Evolutionary conservation across 1,284 basidiomycete species (phyloP), one percentile per base, ranked within the genome.

Genomic region (Athelia psychrophila): DNA sequence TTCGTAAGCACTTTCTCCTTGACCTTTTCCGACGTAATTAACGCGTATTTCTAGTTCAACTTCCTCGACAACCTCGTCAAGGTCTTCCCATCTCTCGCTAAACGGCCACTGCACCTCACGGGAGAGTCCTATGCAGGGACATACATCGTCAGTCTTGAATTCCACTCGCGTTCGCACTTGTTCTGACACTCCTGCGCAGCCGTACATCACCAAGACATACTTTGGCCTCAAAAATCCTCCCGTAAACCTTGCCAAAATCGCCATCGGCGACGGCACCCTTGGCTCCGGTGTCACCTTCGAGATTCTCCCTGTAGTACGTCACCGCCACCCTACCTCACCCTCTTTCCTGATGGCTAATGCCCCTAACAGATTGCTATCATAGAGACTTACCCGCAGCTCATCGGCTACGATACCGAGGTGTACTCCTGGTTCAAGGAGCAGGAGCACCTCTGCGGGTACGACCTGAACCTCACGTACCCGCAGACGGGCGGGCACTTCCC

Each of bases 131-230:
- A 86, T 64, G 79, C 86, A 16, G 85, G 86, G 33, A 74, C 73
- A 55, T 88, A 80, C 60, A 84, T 86, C 49, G 81, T 81, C 56
- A 60, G 79, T 61, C 4, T 61, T 5, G 50, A 23, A 4, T n/a
- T 42, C n/a, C n/a, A n/a, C 38, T 46, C 6, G 24, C 6, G 10
- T 8, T 8, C 9, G 24, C 15, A 19, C 16, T 8, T 8, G 24
- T 46, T 46, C 44, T n/a, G 8, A 23, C 10, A 22, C 20, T 25
- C 42, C 55, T 45, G 33, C 46, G 8, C 51, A 86, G 84, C 83
- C 87, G n/a, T 86, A 86, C 59, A 89, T 88, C 60, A 71, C 82
- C 55, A 85, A 88, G 66, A 70, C 83, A 9, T 85, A 86, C 60
- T 86, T 88, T 56, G 72, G 71, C 36, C 72, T 79, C 64, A 56